These are phyloP conservation scores for Salix purpurea DNA, from an alignment of 345 rosid species.

Conservation along the genomic window DNA sequence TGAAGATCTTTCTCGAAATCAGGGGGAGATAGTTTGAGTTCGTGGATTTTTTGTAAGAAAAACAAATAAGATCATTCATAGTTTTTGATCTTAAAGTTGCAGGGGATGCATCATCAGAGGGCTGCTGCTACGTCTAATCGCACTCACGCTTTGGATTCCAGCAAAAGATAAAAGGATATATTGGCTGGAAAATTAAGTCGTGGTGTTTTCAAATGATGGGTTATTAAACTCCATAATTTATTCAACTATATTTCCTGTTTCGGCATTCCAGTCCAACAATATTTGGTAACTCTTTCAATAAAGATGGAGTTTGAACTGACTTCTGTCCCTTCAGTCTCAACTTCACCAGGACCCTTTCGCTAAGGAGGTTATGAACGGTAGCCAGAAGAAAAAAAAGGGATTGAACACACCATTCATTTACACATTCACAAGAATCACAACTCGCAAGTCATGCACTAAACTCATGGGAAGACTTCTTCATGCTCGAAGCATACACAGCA, in stretches of 20 bases:
- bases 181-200: not conserved
- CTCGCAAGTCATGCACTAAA: constrained; percentile 38
- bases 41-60: too few relatives aligned
- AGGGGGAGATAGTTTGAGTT: too few relatives aligned
- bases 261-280: not conserved
- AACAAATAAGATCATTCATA: not conserved
- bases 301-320: constrained; percentile 3
- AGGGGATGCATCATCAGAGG: not conserved
- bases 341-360: not conserved
- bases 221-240: not conserved
- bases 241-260: not conserved
- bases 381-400: not conserved
- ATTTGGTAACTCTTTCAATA: not conserved
- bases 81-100: not conserved
- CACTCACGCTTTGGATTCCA: not conserved
- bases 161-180: not conserved
- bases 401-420: constrained; percentile 55
- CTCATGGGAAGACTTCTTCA: constrained; percentile 32
- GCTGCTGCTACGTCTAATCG: not conserved
- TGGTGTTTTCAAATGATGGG: not conserved
- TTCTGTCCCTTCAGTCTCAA: not conserved
- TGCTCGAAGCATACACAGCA: constrained; percentile 60
- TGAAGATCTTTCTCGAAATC: too few relatives aligned
- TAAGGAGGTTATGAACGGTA: not conserved
- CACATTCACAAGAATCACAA: constrained; percentile 38